phyloP scores from a whole-genome alignment of 257 asterid genomes.

The Jaltomata sinuosa region DNA sequence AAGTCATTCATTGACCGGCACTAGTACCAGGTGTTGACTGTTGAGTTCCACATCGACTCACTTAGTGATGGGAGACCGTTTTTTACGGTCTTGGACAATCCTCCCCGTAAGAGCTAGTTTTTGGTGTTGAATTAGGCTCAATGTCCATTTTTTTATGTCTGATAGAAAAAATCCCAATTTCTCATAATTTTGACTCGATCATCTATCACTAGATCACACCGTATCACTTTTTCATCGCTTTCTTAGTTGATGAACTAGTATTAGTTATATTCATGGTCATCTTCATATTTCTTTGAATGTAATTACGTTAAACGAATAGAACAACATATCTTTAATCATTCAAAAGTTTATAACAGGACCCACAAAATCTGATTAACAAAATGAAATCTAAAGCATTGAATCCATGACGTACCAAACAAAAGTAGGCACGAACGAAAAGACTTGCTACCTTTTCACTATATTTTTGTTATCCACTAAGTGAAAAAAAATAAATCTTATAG shows the following conservation, averaged over 20 bases:
- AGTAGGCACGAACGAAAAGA: background rate
- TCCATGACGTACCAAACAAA: background rate
- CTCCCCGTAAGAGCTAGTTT: too few species aligned
- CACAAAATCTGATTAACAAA: background rate
- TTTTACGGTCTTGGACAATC: too few species aligned
- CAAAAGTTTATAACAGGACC: background rate
- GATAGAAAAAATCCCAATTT: background rate
- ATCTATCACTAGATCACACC: background rate
- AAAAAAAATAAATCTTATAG: background rate
- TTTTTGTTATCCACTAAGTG: background rate
- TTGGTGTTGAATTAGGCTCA: too few species aligned
- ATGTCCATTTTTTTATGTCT: too few species aligned
- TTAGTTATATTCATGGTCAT: background rate
- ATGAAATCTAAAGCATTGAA: background rate
- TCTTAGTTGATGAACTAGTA: background rate
- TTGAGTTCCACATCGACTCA: too few species aligned
- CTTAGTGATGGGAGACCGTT: too few species aligned
- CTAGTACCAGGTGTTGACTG: too few species aligned
- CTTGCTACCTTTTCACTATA: background rate
- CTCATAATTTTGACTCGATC: background rate
- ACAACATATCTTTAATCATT: background rate
- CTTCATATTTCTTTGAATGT: background rate
- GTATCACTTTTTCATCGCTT: background rate
- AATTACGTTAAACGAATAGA: background rate
- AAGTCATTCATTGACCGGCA: background rate